phyloP scores from a whole-genome alignment of 2,329 filamentous ascomycete species.

The Calonectria naviculata region DNA sequence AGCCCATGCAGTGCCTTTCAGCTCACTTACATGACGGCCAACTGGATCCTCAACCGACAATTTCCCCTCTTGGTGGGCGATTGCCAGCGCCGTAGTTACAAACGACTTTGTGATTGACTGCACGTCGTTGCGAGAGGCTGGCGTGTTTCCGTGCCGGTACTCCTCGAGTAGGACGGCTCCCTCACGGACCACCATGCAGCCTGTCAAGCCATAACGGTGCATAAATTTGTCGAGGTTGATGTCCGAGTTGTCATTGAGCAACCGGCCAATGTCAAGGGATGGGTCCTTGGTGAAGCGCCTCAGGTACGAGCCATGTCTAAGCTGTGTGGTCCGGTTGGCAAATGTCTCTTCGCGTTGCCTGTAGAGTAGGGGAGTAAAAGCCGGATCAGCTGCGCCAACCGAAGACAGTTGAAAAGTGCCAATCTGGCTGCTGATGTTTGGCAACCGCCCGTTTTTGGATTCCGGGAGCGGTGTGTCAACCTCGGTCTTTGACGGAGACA shows the following conservation, averaged over 20 bases:
- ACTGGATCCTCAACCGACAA: neutral
- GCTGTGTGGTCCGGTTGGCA: neutral
- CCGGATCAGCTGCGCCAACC: neutral
- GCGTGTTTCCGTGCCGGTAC: neutral
- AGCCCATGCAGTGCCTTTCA: neutral
- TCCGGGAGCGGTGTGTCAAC: neutral
- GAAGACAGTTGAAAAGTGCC: neutral
- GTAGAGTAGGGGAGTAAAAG: neutral
- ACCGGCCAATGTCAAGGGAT: neutral
- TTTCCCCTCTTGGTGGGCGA: neutral
- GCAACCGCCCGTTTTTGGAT: neutral
- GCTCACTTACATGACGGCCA: neutral
- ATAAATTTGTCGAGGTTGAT: neutral
- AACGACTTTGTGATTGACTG: neutral
- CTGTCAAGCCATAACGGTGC: neutral
- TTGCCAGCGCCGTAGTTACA: neutral
- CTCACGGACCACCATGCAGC: neutral
- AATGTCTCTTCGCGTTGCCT: neutral
- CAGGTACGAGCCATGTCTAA: neutral
- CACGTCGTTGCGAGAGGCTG: neutral
- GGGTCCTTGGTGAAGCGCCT: neutral
- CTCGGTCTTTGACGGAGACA: neutral
- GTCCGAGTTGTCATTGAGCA: neutral
- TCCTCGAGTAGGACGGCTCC: neutral
- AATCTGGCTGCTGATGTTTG: neutral